Evolutionary conservation across 139 green algal genomes (phyloP).

Genomic region (Chlorella sp.): DNA sequence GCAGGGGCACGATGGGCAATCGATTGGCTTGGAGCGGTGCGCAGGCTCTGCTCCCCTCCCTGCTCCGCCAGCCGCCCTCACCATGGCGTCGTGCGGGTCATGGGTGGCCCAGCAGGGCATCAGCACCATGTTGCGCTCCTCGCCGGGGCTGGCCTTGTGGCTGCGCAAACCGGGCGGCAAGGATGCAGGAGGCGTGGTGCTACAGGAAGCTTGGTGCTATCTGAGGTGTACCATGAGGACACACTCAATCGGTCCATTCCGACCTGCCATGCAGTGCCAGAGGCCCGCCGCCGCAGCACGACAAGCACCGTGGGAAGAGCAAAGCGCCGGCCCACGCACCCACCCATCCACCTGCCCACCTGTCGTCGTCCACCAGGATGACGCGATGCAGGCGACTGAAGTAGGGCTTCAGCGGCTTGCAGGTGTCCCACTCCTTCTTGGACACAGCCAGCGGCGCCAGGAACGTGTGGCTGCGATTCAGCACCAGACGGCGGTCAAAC

Average conservation of each 20-base stretch:
- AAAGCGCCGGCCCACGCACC: background rate
- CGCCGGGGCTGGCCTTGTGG: constrained; percentile 21
- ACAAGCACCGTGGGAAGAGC: background rate
- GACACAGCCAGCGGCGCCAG: constrained; percentile 32
- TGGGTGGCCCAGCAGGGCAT: constrained; percentile 65
- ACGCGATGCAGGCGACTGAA: constrained; percentile 51
- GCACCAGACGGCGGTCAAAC: constrained; percentile 46
- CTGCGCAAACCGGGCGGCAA: background rate
- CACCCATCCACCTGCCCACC: background rate
- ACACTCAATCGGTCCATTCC: no score
- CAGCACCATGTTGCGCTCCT: constrained; percentile 66
- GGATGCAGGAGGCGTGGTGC: background rate
- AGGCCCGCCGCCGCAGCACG: background rate
- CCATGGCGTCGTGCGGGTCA: constrained; percentile 33
- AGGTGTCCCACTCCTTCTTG: constrained; percentile 65
- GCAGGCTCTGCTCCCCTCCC: no score
- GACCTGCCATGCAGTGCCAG: no score
- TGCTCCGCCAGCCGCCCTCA: background rate
- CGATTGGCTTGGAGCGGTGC: background rate
- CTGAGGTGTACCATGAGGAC: no score
- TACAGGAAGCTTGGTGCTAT: no score
- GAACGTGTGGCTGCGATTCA: constrained; percentile 53
- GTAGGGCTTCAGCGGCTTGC: constrained; percentile 68
- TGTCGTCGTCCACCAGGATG: constrained; percentile 76
- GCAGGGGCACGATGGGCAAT: background rate